phyloP scores from a whole-genome alignment of 352 stramenopile species.

The Pseudoperonospora humuli region DNA sequence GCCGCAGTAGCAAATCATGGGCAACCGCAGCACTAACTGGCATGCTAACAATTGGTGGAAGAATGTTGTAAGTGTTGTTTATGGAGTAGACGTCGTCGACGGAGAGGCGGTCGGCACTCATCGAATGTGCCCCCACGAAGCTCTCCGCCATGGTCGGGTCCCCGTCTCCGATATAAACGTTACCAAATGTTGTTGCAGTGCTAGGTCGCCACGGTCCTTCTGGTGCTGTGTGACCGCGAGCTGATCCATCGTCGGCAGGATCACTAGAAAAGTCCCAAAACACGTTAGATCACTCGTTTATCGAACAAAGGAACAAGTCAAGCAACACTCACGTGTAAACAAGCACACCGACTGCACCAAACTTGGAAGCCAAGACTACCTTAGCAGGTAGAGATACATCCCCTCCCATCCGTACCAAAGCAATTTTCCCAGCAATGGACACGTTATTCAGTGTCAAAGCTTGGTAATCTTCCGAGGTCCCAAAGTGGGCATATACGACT shows the following conservation, averaged over 20 bases:
- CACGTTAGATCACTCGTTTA: too few relatives aligned
- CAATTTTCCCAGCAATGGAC: conserved; percentile 40
- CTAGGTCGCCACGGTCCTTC: conserved; percentile 62
- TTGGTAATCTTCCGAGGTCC: conserved; percentile 53
- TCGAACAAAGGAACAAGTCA: too few relatives aligned
- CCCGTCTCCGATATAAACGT: conserved; percentile 80
- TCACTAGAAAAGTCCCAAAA: too few relatives aligned
- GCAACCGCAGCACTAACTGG: conserved; percentile 57
- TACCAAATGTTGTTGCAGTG: conserved; percentile 51
- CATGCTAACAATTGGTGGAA: conserved; percentile 66
- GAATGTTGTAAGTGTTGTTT: conserved; percentile 79
- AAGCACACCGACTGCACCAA: too few relatives aligned
- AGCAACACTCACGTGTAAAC: too few relatives aligned
- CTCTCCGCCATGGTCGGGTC: conserved; percentile 72
- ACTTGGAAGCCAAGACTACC: conserved; percentile 55
- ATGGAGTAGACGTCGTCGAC: conserved; percentile 69
- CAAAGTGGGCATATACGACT: conserved; percentile 76
- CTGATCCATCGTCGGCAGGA: conserved; percentile 48
- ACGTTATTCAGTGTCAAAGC: conserved; percentile 43
- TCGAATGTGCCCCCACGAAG: conserved; percentile 33
- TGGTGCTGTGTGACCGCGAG: conserved; percentile 42
- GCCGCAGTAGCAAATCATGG: conserved; percentile 32
- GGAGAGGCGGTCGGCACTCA: conserved; percentile 51
- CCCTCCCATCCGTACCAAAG: conserved; percentile 59
- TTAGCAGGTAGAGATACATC: conserved; percentile 66